phyloP scores from a whole-genome alignment of 2,329 filamentous ascomycete species.

The Incumbomyces lentus region DNA sequence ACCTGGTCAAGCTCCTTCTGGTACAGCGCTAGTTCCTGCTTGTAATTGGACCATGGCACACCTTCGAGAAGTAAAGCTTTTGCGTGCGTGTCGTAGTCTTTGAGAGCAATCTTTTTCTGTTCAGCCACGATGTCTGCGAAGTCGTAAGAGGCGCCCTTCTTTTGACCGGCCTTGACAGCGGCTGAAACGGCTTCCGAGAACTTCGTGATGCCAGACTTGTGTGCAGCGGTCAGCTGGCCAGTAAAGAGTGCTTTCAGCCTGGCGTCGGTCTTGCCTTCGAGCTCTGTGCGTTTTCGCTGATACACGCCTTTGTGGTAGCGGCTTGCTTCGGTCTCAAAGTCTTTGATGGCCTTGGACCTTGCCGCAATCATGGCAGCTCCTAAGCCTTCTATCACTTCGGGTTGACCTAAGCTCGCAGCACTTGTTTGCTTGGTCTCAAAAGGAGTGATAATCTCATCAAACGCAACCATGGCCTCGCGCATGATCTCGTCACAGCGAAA shows the following conservation, averaged over 20 bases:
- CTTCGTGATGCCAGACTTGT: slow-evolving; percentile 72
- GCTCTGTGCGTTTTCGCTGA: slow-evolving; percentile 68
- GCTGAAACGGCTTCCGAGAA: slow-evolving; percentile 82
- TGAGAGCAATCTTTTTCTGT: slow-evolving; percentile 67
- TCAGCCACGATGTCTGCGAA: slow-evolving; percentile 86
- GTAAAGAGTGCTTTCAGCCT: slow-evolving; percentile 79
- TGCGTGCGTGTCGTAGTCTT: slow-evolving; percentile 66
- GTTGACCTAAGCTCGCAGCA: slow-evolving; percentile 59
- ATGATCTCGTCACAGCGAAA: slow-evolving; percentile 97
- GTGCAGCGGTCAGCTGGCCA: slow-evolving; percentile 76
- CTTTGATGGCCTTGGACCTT: slow-evolving; percentile 61
- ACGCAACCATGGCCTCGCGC: slow-evolving; percentile 71
- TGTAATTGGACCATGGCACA: slow-evolving; percentile 80
- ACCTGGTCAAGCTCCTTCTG: slow-evolving; percentile 87
- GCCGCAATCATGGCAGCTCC: slow-evolving; percentile 63
- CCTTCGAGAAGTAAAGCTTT: slow-evolving; percentile 64
- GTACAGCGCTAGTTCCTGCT: slow-evolving; percentile 66
- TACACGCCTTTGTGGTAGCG: slow-evolving; percentile 97
- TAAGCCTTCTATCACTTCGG: slow-evolving; percentile 62
- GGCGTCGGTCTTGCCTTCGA: slow-evolving; percentile 78
- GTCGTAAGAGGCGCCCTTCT: slow-evolving; percentile 81
- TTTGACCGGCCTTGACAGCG: slow-evolving; percentile 84
- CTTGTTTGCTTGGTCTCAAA: slow-evolving; percentile 80
- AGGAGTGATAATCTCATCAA: slow-evolving; percentile 71
- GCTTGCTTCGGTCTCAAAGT: slow-evolving; percentile 84